Evolutionary conservation across 306 rosid species (phyloP).

Genomic region (Gillenia trifoliata): DNA sequence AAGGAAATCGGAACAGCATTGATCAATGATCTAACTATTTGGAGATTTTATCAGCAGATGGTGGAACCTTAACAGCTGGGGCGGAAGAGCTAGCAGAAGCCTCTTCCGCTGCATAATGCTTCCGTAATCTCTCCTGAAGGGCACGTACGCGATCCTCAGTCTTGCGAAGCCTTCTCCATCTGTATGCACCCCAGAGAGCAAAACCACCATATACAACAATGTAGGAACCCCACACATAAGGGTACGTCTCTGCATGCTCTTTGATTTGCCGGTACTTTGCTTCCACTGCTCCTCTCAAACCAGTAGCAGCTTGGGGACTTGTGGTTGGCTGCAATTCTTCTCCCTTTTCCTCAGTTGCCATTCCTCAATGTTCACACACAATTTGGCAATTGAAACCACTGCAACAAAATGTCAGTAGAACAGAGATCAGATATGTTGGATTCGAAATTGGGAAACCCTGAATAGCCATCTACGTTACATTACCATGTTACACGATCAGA

Average conservation of each 20-base stretch:
- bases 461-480: background rate
- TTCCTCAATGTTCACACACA: background rate
- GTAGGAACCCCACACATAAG: conserved; percentile 86
- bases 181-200: conserved; percentile 57
- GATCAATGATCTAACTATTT: conserved; percentile 10
- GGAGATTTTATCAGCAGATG: conserved; percentile 37
- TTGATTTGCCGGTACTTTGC: conserved; percentile 45
- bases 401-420: background rate
- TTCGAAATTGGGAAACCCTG: background rate
- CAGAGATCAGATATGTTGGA: background rate
- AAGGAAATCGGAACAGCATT: background rate
- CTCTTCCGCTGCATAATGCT: conserved; percentile 53
- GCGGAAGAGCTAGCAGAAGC: conserved; percentile 36
- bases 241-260: conserved; percentile 72
- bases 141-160: conserved; percentile 63
- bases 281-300: conserved; percentile 40
- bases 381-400: background rate
- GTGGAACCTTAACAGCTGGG: conserved; percentile 19
- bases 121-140: conserved; percentile 54
- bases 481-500: background rate
- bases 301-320: conserved; percentile 14
- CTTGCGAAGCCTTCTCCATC: conserved; percentile 81
- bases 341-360: conserved; percentile 29
- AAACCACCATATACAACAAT: conserved; percentile 76
- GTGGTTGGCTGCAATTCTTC: conserved; percentile 38